Base-by-base conservation (phyloP, 225 moss, liverwort and hornwort genomes). In the Physcomitrellopsis africana region DNA sequence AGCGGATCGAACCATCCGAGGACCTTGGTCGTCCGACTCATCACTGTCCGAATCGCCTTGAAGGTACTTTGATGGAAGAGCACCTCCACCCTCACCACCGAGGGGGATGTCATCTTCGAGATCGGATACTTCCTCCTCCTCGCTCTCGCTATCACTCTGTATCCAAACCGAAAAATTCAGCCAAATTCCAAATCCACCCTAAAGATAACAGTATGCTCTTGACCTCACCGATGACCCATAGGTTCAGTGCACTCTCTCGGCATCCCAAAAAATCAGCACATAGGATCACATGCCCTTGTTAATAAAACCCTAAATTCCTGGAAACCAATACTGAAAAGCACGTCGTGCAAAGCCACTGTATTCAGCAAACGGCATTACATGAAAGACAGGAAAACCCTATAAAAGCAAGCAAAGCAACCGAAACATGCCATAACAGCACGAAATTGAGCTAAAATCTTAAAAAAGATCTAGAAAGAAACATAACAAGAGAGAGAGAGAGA, bases 11-110 rank as follows among this genome's bases (percentile, higher is more conserved):
- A 83, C 86, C 60, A 80, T 74, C 54, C 94, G 89, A 67, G 77
- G 81, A 43, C 89, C 86, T 63, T 92, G 94, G 65, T 92, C 94
- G 45, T 97, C 94, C 2, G 90, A 91, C 24, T 89, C 91, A 67
- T 97, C 94, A 29, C 91, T 92, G 45, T 97, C 96, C n/a, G 86
- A 76, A 51, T 85, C 82, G 7, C 75, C 75, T 43, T 75, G 53
- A 1, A 92, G 72, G 23, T 82, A 89, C 42, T 79, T 85, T 1
- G 88, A 68, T 9, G 78, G 47, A 6, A 65, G 37, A 9, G 84
- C 77, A 9, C 73, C 59, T 16, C 16, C 53, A 10, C 82, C 82
- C 44, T 73, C 17, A 12, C 79, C 75, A 44, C 79, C 83, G 2
- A 80, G 72, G 46, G 76, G 44, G 15, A 80, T 17, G 2, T 83